Evolutionary conservation across 148 eudicot species (phyloP), one percentile per base, ranked within the genome.

Genomic region (Drosera capensis): DNA sequence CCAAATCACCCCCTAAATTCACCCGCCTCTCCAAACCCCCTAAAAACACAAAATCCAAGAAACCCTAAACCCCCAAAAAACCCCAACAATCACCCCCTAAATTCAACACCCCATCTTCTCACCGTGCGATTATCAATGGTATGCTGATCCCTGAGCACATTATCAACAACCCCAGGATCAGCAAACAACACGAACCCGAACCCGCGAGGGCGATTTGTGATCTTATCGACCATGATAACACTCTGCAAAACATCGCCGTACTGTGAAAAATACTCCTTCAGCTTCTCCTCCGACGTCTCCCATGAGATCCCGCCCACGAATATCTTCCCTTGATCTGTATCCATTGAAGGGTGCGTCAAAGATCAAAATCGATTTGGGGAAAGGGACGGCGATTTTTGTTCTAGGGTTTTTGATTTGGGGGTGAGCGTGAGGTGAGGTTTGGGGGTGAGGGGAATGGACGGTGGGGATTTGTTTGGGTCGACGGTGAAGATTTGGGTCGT

Each of bases 251-350:
- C 85, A 17, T 79, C 75, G 0, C 96, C 96, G 34, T 79, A 86
- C 37, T 58, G 60, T 25, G 65, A 65, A 41, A 86, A 86, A 51
- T 86, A 74, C 2, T 82, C 88, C 55, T 63, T 73, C 0, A 86
- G 64, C 64, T 73, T 79, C 11, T 79, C 88, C 51, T 86, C 94
- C 0, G 62, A 24, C 6, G 95, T 86, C 50, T 86, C 95, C 95
- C 95, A 86, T 55, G 95, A 86, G 19, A 86, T 71, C 48, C 96
- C 96, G 16, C 96, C 96, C 3, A 86, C 76, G 49, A 86, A 86
- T 17, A 86, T 55, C 62, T 86, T 86, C 14, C 85, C 94, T 41
- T 86, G 94, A 70, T 86, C 96, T 53, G 85, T 74, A 62, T 82
- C 94, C 96, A 86, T 79, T 14, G 47, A n/a, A n/a, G n/a, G n/a